phyloP scores from a whole-genome alignment of 2,329 filamentous ascomycete species.

The Penicillium sp. region DNA sequence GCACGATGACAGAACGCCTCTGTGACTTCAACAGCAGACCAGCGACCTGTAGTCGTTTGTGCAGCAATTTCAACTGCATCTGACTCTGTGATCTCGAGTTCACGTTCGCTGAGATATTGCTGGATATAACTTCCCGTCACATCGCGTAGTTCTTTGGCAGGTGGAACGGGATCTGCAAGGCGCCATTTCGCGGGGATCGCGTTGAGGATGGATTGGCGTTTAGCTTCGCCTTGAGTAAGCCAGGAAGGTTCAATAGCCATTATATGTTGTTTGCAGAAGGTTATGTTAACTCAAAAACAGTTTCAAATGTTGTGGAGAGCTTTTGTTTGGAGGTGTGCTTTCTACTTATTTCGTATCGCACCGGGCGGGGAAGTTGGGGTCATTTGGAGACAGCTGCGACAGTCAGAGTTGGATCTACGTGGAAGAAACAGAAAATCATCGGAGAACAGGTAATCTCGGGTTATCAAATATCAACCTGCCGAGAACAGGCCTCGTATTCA shows the following conservation, averaged over 20 bases:
- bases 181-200: slow-evolving; percentile 62
- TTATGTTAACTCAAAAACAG: not conserved
- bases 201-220: slow-evolving; percentile 56
- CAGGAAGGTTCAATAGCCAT: slow-evolving; percentile 41
- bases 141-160: slow-evolving; percentile 56
- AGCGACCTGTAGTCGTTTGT: slow-evolving; percentile 56
- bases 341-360: not conserved
- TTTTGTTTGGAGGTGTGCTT: not conserved
- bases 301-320: not conserved
- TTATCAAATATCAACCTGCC: not conserved
- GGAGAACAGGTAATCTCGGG: not conserved
- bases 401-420: too few species aligned
- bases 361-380: slow-evolving; percentile 22
- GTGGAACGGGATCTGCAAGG: slow-evolving; percentile 50
- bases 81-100: slow-evolving; percentile 64
- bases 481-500: not conserved
- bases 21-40: slow-evolving; percentile 59
- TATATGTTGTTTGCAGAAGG: not conserved
- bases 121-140: slow-evolving; percentile 60
- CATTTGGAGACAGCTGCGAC: slow-evolving; percentile 7
- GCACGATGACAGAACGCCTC: slow-evolving; percentile 60
- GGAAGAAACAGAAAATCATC: not conserved
- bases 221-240: slow-evolving; percentile 54
- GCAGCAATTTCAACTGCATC: slow-evolving; percentile 59
- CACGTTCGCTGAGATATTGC: slow-evolving; percentile 55